A percentile compares a stretch with the other conserved stretches of the same genome.
These are phyloP conservation scores for Simmondsia chinensis DNA, from an alignment of 148 eudicot species.

Conservation along the genomic window DNA sequence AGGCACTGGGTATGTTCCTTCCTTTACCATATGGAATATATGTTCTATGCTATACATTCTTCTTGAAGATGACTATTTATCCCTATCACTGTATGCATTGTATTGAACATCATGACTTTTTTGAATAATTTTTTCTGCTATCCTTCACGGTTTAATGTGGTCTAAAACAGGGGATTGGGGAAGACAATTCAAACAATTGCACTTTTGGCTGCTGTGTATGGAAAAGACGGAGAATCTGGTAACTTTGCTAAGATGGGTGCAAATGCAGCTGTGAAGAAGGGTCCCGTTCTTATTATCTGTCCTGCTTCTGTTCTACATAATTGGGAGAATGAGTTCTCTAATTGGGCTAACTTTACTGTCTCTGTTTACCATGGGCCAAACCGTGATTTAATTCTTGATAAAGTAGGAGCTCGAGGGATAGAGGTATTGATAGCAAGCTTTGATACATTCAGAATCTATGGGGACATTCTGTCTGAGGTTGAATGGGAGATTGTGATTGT, in stretches of 20 bases:
- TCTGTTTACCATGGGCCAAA: conserved; percentile 84
- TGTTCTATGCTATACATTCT: no score
- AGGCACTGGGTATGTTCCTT: no score
- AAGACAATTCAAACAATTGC: conserved; percentile 99
- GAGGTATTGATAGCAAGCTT: conserved; percentile 93
- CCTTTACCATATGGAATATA: no score
- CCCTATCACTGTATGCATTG: no score
- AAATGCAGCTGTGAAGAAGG: conserved; percentile 25
- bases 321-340: conserved; percentile 89
- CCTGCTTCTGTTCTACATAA: conserved; percentile 88
- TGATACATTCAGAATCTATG: conserved; percentile 80
- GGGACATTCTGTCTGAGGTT: conserved; percentile 42
- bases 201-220: conserved; percentile 84
- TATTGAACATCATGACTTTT: background rate
- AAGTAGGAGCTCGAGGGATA: conserved; percentile 39
- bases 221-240: conserved; percentile 53
- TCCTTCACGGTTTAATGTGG: conserved; percentile 4
- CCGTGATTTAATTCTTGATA: conserved; percentile 79
- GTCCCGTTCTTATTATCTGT: conserved; percentile 74
- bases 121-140: background rate
- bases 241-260: conserved; percentile 15
- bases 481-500: conserved; percentile 78
- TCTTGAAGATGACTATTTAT: no score
- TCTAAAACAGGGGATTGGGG: conserved; percentile 74
- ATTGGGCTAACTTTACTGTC: conserved; percentile 76